Percentiles rank a stretch among this genome's conserved stretches.
Conservation (phyloP, 441 rosid species). For the Pelargonium citronellum region DNA sequence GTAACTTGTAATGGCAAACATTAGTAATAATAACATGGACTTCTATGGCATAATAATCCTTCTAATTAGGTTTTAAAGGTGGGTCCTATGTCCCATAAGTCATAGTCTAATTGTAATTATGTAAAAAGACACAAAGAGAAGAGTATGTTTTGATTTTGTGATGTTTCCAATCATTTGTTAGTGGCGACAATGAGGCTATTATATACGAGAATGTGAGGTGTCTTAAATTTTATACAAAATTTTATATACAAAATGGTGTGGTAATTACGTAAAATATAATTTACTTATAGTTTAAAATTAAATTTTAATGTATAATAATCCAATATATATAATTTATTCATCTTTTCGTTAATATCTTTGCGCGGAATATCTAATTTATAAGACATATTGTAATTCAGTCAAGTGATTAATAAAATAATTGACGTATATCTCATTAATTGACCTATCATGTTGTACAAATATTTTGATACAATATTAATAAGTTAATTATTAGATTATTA, state of each 20-base stretch:
- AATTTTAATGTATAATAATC: too few relatives aligned
- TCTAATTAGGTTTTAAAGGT: not conserved
- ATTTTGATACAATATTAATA: not conserved
- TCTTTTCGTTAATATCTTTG: too few relatives aligned
- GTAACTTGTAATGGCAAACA: slow-evolving; percentile 7
- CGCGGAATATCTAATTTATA: too few relatives aligned
- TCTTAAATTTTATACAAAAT: too few relatives aligned
- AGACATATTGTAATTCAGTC: too few relatives aligned
- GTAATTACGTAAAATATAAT: too few relatives aligned
- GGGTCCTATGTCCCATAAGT: not conserved
- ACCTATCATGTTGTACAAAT: not conserved
- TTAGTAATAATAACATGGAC: not conserved
- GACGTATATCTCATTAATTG: not conserved
- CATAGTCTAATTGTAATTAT: not conserved
- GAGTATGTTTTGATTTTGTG: not conserved
- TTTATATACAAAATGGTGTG: too few relatives aligned
- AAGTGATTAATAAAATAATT: too few relatives aligned
- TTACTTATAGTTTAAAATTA: too few relatives aligned
- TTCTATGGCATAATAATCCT: slow-evolving; percentile 1
- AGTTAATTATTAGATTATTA: not conserved
- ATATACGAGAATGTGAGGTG: too few relatives aligned
- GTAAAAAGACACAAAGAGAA: not conserved
- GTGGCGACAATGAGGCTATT: not conserved
- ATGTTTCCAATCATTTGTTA: not conserved
- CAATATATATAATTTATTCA: too few relatives aligned